Percentiles rank a stretch among this genome's conserved stretches.
These are phyloP conservation scores for Globisporangium yorkense DNA, from an alignment of 352 stramenopile species.

Conservation along the genomic window DNA sequence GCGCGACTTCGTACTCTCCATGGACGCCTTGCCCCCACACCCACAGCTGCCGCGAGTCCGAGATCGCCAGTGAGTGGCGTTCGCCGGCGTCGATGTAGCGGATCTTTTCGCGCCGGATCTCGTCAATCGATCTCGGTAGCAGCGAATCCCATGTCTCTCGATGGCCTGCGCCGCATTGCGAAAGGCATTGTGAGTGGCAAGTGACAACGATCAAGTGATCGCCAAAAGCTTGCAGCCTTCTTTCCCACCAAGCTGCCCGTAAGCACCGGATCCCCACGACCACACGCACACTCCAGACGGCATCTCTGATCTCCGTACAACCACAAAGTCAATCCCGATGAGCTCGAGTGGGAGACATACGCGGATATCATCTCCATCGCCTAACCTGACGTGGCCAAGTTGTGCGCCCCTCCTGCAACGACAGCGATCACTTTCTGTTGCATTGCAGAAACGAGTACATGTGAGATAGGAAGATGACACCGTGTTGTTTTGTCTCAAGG, in stretches of 20 bases:
- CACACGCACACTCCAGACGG: constrained; percentile 51
- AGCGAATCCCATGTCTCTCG: constrained; percentile 62
- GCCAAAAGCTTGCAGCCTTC: too few relatives aligned
- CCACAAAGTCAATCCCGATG: background rate
- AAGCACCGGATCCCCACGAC: constrained; percentile 59
- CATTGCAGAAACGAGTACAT: background rate
- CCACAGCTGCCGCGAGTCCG: constrained; percentile 54
- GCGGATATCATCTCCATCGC: background rate
- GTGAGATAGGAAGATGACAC: background rate
- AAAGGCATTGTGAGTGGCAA: too few relatives aligned
- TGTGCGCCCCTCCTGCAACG: constrained; percentile 50
- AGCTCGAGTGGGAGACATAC: background rate
- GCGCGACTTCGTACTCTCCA: constrained; percentile 32
- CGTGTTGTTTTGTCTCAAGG: background rate
- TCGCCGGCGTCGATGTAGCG: constrained; percentile 57
- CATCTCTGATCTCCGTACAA: constrained; percentile 31
- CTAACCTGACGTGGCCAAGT: constrained; percentile 57
- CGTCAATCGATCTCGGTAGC: constrained; percentile 56
- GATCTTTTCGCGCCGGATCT: constrained; percentile 56
- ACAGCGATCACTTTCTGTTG: constrained; percentile 67
- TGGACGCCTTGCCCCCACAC: constrained; percentile 70
- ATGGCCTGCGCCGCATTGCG: constrained; percentile 29
- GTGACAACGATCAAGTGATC: too few relatives aligned
- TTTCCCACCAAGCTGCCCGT: constrained; percentile 54
- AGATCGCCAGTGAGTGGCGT: constrained; percentile 66